Percentiles rank a stretch among this genome's conserved stretches.
phyloP scores from a whole-genome alignment of 257 asterid genomes.

The Solanum bukasovii region DNA sequence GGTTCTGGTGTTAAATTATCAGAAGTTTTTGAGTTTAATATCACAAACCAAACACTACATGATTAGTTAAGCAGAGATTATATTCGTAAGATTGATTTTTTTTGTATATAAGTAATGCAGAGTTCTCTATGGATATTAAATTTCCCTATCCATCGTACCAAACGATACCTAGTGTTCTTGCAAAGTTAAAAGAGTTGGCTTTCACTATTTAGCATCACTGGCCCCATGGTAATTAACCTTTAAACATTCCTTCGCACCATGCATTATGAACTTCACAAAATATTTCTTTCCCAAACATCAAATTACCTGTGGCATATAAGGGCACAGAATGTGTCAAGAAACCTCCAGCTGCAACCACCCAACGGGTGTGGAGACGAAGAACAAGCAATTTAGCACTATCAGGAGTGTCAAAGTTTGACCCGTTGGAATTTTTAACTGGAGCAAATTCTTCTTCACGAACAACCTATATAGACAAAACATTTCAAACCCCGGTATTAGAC shows the following conservation, averaged over 20 bases:
- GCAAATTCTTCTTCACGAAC: slow-evolving; percentile 96
- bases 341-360: slow-evolving; percentile 99
- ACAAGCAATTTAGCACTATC: slow-evolving; percentile 86
- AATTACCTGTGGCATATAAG: slow-evolving; percentile 69
- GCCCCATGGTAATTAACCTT: not conserved
- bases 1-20: not conserved
- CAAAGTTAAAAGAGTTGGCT: not conserved
- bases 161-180: not conserved
- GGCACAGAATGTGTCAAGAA: slow-evolving; percentile 97
- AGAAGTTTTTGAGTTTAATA: not conserved
- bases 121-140: not conserved
- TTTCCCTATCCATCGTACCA: not conserved
- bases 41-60: not conserved
- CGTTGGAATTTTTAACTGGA: slow-evolving; percentile 88
- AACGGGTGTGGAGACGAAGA: slow-evolving; percentile 88
- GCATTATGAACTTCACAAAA: not conserved
- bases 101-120: not conserved
- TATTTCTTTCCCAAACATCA: not conserved
- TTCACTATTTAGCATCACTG: not conserved
- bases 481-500: not conserved
- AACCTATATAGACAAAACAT: slow-evolving; percentile 25
- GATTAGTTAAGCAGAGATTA: not conserved
- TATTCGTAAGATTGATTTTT: not conserved
- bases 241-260: not conserved
- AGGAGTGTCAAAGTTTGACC: slow-evolving; percentile 88